Evolutionary conservation across 257 asterid species (phyloP).

Genomic region (Craterostigma plantagineum): DNA sequence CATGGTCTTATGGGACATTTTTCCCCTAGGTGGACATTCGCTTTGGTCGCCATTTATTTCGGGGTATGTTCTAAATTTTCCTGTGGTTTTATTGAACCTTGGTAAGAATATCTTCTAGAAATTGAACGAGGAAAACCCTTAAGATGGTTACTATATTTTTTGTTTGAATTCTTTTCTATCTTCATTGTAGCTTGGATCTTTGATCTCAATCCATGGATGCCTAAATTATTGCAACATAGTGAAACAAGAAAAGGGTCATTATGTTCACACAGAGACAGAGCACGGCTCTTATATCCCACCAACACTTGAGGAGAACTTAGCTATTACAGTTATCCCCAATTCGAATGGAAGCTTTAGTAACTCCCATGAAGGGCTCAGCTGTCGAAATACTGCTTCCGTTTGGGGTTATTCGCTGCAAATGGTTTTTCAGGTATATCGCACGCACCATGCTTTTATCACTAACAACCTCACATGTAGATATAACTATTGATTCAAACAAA

Average conservation of each 20-base stretch:
- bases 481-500: constrained; percentile 36
- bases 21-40: constrained; percentile 97
- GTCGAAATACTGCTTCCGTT: constrained; percentile 31
- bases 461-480: too few relatives aligned
- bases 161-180: too few relatives aligned
- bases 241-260: constrained; percentile 12
- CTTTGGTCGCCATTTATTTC: constrained; percentile 60
- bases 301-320: constrained; percentile 18
- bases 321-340: constrained; percentile 4
- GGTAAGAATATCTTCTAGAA: too few relatives aligned
- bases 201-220: constrained; percentile 47
- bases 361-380: constrained; percentile 15
- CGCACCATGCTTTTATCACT: background rate
- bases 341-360: constrained; percentile 14
- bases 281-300: constrained; percentile 28
- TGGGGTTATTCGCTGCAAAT: constrained; percentile 56
- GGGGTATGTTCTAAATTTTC: too few relatives aligned
- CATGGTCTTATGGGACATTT: too few relatives aligned
- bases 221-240: constrained; percentile 13
- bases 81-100: too few relatives aligned
- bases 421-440: constrained; percentile 51
- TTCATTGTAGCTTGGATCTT: constrained; percentile 50
- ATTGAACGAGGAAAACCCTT: too few relatives aligned
- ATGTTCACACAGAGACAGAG: constrained; percentile 22
- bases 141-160: background rate